Base-by-base conservation (phyloP, 345 rosid genomes). In the Salix arbutifolia region DNA sequence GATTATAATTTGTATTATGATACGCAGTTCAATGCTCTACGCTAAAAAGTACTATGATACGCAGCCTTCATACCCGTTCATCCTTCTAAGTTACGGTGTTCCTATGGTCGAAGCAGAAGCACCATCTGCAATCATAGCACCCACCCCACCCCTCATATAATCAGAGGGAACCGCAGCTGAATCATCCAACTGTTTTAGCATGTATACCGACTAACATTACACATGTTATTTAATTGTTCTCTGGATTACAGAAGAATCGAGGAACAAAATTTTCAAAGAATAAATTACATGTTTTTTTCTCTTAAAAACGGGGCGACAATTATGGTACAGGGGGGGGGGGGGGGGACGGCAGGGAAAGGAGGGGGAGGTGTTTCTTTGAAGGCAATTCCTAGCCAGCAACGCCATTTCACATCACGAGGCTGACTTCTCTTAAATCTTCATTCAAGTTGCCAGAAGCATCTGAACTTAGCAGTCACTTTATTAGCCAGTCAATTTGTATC, bases 301-400 rank as follows among this genome's bases (percentile, higher is more conserved):
- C 52, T 8, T 16, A 5, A 37, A 31, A 31, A 33, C 6, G 33
- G 2, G 69, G 70, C 65, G 79, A 76, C 80, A 78, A 52, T 61
- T 78, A 84, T 82, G 80, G 38, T 78, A 84, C 86, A 86, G 64
- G 68, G 68, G 23, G 31, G 40, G 68, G 23, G 31, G 40, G 18
- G n/a, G 26, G 13, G 64, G 25, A 21, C 38, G 31, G 52, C 74
- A 62, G 44, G 38, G 46, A 46, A 46, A 4, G 28, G 71, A 38
- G 48, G 33, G 16, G 44, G 30, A 26, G 12, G 6, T 14, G 8
- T 33, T 65, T 71, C 60, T 48, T 28, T 18, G 18, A 62, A 65
- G 65, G 30, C 50, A 14, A 38, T 58, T 73, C 70, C 74, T 58
- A 10, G 35, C 58, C 58, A 18, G 38, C 61, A 82, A 28, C 38